A percentile compares a stretch with the other conserved stretches of the same genome.
Evolutionary conservation across 163 green algal species (phyloP).

Genomic region (Smithsoniella earleae): DNA sequence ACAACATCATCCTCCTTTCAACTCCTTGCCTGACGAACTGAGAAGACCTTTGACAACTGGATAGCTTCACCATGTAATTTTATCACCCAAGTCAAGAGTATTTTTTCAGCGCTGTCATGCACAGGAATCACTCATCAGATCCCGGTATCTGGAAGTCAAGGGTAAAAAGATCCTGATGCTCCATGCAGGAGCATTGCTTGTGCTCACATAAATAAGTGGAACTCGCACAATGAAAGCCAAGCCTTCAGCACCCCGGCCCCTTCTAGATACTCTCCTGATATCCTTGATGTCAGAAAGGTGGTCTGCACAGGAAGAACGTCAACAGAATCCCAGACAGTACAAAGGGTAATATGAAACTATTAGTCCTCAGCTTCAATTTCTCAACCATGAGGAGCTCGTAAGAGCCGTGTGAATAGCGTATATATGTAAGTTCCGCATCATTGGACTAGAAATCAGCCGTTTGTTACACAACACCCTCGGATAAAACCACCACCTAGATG

Average conservation of each 20-base stretch:
- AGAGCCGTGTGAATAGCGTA: constrained; percentile 15
- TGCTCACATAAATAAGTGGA: constrained; percentile 5
- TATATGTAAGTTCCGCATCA: constrained; percentile 20
- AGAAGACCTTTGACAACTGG: neutral
- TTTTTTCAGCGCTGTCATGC: neutral
- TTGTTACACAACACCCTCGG: neutral
- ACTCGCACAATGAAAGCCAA: constrained; percentile 20
- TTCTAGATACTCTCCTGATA: neutral
- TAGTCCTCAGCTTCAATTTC: neutral
- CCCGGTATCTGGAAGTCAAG: neutral
- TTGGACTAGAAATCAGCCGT: neutral
- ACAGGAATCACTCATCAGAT: neutral
- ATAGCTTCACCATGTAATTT: neutral
- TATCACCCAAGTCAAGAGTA: neutral
- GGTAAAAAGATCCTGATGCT: constrained; percentile 6
- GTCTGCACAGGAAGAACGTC: neutral
- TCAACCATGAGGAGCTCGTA: neutral
- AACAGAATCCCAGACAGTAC: neutral
- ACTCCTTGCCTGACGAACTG: too few relatives aligned
- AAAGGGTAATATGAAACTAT: neutral
- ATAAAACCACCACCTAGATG: neutral
- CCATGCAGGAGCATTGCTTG: neutral
- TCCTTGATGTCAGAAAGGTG: neutral
- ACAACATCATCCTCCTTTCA: too few relatives aligned
- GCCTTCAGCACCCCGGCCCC: neutral